A percentile compares a stretch with the other conserved stretches of the same genome.
phyloP scores from a whole-genome alignment of 164 flowering plant species.

The Umbilicus rupestris region DNA sequence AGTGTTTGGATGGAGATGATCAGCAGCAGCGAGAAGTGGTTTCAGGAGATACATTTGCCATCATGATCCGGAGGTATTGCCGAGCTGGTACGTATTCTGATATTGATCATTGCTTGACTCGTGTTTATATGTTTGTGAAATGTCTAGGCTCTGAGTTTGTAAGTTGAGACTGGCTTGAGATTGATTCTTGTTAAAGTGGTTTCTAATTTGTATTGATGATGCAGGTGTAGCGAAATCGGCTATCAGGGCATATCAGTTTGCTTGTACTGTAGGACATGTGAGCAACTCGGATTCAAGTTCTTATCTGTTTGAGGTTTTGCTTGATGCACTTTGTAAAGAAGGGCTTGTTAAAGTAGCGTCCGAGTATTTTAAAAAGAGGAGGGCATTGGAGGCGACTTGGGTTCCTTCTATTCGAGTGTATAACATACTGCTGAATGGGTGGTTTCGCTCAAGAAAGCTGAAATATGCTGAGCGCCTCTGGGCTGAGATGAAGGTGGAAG shows the following conservation, averaged over 20 bases:
- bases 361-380: conserved; percentile 28
- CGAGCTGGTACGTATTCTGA: conserved; percentile 45
- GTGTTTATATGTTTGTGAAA: neutral
- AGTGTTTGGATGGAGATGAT: conserved; percentile 16
- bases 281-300: conserved; percentile 13
- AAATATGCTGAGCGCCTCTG: conserved; percentile 55
- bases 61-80: conserved; percentile 55
- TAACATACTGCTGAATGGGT: conserved; percentile 69
- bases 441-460: conserved; percentile 56
- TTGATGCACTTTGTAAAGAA: conserved; percentile 77
- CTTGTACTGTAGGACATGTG: conserved; percentile 18
- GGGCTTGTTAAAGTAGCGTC: conserved; percentile 59
- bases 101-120: neutral
- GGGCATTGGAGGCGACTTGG: conserved; percentile 26
- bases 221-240: conserved; percentile 42
- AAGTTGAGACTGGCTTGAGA: neutral
- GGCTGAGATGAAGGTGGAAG: conserved; percentile 37
- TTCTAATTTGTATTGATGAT: conserved; percentile 1
- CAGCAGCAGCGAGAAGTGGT: conserved; percentile 14
- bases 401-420: conserved; percentile 40
- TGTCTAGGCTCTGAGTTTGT: neutral
- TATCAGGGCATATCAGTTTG: conserved; percentile 54
- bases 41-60: conserved; percentile 32
- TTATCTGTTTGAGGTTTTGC: conserved; percentile 41
- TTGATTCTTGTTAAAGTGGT: neutral